Base-by-base conservation (phyloP, 805 yeast genomes). In the Wickerhamomyces queroliae region DNA sequence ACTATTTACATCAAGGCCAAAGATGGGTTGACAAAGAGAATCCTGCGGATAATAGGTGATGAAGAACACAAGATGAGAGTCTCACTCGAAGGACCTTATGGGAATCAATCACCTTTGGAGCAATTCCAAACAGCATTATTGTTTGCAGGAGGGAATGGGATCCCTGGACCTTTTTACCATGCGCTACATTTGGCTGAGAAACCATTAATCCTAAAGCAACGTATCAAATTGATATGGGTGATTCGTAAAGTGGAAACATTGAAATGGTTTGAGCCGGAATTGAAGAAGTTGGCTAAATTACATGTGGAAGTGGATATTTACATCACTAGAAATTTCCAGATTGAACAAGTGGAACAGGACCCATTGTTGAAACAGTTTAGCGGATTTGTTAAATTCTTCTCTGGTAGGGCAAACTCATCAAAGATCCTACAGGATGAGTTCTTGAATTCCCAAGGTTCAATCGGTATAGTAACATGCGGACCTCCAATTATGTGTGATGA, bases 11-110 rank as follows among this genome's bases (percentile, higher is more conserved):
- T 74, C 49, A 74, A 72, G 49, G 71, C 67, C 24, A 76, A 76
- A 52, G 67, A 67, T 8, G 88, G 87, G 45, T 55, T 76, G 38
- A 78, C 86, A 12, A 64, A 54, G 33, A 57, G 58, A 16, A 50
- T 73, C 13, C 20, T 30, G 10, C 3, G 22, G 1, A 23, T 31
- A 16, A 31, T 39, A 8, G 38, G 29, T 10, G 13, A 15, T 31
- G 65, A 44, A 40, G 53, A 31, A 25, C 50, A 28, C 60, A 59
- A 30, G 26, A 46, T 36, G 56, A 61, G 64, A 41, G 69, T 74
- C n/a, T 60, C 70, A 21, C 50, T 77, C 4, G 86, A 80, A 49
- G 87, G 87, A 0, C 81, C 83, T 2, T 80, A 80, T 46, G 85
- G 85, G 1, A 55, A 57, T 12, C 50, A 54, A n/a, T 48, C 65